These are phyloP conservation scores for Thamnidium elegans DNA, from an alignment of 192 early-diverging fungal species.

Conservation along the genomic window DNA sequence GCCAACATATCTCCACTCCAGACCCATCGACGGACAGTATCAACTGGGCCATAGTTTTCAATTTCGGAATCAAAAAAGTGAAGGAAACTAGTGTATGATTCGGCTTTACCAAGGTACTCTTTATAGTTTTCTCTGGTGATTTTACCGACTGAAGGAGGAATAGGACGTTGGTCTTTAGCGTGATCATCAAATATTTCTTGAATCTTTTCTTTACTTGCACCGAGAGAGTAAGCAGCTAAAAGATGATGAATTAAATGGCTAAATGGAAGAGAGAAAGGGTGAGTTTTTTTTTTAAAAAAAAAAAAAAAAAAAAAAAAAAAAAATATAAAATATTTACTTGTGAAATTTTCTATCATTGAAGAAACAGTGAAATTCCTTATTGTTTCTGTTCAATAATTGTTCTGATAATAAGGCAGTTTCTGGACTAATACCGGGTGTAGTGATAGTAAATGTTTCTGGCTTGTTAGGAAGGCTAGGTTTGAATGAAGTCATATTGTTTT, in stretches of 20 bases:
- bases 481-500: slow-evolving; percentile 7
- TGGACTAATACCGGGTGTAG: slow-evolving; percentile 43
- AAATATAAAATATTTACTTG: slow-evolving; percentile 33
- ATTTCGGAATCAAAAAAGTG: slow-evolving; percentile 50
- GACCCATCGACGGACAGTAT: slow-evolving; percentile 42
- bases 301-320: not conserved
- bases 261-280: not conserved
- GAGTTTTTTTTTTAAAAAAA: no score
- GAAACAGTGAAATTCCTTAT: slow-evolving; percentile 51
- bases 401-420: slow-evolving; percentile 38
- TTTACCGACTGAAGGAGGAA: slow-evolving; percentile 17
- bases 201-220: slow-evolving; percentile 45
- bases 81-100: slow-evolving; percentile 46
- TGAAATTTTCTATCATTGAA: slow-evolving; percentile 55
- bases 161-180: slow-evolving; percentile 31
- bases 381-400: slow-evolving; percentile 45
- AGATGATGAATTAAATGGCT: slow-evolving; percentile 53
- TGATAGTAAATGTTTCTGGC: slow-evolving; percentile 10
- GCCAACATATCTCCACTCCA: slow-evolving; percentile 44
- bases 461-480: not conserved
- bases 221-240: slow-evolving; percentile 54
- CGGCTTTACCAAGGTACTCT: slow-evolving; percentile 34
- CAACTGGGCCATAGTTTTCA: slow-evolving; percentile 31
- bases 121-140: slow-evolving; percentile 42
- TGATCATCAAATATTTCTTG: slow-evolving; percentile 48